These are phyloP conservation scores for Yarrowia deformans DNA, from an alignment of 805 yeast genomes.

Conservation along the genomic window DNA sequence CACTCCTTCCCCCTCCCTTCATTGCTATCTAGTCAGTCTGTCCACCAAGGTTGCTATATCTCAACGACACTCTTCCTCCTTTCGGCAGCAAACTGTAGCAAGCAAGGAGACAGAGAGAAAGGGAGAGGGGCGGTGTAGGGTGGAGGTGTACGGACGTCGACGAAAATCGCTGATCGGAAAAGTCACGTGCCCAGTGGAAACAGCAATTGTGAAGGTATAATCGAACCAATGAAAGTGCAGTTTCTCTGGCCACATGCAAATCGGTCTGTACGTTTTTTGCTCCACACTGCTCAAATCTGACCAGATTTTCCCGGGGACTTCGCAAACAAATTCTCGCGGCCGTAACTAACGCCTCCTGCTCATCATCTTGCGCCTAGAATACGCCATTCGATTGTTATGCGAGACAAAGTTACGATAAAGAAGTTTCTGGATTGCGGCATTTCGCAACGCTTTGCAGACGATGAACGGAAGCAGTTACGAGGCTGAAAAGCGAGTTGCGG, in stretches of 20 bases:
- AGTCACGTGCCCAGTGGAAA: neutral
- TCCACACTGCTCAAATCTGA: too few species aligned
- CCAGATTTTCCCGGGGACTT: neutral
- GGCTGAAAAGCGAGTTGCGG: neutral
- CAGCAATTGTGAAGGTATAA: neutral
- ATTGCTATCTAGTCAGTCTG: too few species aligned
- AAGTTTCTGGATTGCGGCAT: conserved; percentile 22
- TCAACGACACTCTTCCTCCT: neutral
- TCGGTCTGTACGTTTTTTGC: too few species aligned
- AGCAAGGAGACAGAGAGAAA: neutral
- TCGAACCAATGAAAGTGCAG: too few species aligned
- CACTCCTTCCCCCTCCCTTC: neutral
- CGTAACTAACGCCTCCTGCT: neutral
- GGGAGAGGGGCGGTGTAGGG: too few species aligned
- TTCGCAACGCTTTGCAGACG: neutral
- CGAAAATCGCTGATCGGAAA: neutral
- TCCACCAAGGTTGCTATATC: conserved; percentile 14
- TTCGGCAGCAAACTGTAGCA: neutral
- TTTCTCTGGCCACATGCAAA: too few species aligned
- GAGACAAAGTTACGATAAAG: conserved; percentile 28
- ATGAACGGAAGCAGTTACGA: neutral
- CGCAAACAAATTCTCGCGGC: neutral
- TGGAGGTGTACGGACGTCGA: neutral
- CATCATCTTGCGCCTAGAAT: neutral
- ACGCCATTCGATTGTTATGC: conserved; percentile 15